Conservation (phyloP, 805 yeast species). For the Cyberlindnera japonica region DNA sequence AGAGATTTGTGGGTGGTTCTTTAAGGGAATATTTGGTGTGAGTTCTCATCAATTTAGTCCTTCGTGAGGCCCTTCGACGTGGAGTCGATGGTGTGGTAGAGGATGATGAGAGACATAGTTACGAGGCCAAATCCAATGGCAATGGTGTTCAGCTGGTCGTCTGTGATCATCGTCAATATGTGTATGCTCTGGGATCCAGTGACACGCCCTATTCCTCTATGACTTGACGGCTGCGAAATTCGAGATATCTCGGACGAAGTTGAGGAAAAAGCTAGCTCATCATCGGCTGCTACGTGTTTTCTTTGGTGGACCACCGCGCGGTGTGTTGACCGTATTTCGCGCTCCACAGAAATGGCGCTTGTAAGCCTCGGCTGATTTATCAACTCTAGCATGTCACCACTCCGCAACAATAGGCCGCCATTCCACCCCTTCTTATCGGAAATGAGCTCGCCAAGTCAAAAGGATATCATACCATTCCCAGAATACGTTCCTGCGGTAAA, state of each 20-base stretch:
- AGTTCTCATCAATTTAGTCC: background rate
- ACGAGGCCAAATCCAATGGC: constrained; percentile 72
- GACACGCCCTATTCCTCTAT: too few relatives aligned
- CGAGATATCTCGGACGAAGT: too few relatives aligned
- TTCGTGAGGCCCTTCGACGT: constrained; percentile 30
- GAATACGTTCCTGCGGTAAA: constrained; percentile 16
- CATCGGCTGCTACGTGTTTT: background rate
- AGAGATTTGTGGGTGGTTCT: background rate
- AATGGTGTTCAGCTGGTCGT: constrained; percentile 68
- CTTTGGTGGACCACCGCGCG: too few relatives aligned
- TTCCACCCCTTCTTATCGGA: too few relatives aligned
- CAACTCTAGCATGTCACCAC: constrained; percentile 1
- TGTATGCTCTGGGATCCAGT: too few relatives aligned
- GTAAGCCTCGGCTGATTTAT: background rate
- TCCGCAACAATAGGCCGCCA: too few relatives aligned
- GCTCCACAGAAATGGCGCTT: background rate
- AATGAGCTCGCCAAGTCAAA: background rate
- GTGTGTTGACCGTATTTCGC: background rate
- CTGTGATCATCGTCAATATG: constrained; percentile 63
- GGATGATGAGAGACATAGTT: constrained; percentile 65
- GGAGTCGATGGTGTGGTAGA: constrained; percentile 65
- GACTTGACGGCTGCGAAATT: too few relatives aligned
- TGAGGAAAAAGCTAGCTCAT: too few relatives aligned
- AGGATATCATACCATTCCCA: constrained; percentile 17
- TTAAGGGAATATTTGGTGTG: background rate